phyloP scores from a whole-genome alignment of 2,329 filamentous ascomycete species.

The Paecilomyces sp. region DNA sequence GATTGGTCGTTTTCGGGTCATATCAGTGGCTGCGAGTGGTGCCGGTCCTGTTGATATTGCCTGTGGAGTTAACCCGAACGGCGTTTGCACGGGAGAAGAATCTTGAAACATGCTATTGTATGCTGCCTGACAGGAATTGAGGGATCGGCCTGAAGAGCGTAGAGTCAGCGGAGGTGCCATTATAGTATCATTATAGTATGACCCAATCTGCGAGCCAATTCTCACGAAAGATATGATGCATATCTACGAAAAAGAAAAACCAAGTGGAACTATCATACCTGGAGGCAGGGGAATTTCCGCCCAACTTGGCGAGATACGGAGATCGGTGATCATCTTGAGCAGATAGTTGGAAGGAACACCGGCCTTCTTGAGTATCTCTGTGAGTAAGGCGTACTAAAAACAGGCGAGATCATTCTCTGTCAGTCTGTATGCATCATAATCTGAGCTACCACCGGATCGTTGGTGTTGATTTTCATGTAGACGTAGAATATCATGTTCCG shows the following conservation, averaged over 20 bases:
- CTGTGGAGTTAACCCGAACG: constrained; percentile 14
- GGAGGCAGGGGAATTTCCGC: constrained; percentile 35
- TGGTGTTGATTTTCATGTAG: neutral
- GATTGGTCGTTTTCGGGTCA: constrained; percentile 24
- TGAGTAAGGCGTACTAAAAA: constrained; percentile 31
- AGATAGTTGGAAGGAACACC: constrained; percentile 29
- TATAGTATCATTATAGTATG: neutral
- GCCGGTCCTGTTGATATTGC: constrained; percentile 13
- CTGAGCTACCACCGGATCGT: neutral
- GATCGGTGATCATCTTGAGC: constrained; percentile 31
- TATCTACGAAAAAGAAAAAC: neutral
- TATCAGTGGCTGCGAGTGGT: constrained; percentile 17
- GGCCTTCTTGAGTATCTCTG: constrained; percentile 35
- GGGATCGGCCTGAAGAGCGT: constrained; percentile 26
- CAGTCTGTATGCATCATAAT: neutral
- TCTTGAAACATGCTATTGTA: constrained; percentile 27
- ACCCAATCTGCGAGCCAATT: neutral
- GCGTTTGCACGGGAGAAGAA: constrained; percentile 6
- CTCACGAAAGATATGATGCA: neutral
- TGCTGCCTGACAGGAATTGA: constrained; percentile 30
- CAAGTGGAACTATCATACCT: constrained; percentile 23
- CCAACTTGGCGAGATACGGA: constrained; percentile 30
- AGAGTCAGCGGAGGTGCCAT: constrained; percentile 8
- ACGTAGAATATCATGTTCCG: constrained; percentile 2
- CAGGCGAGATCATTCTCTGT: constrained; percentile 1